These are phyloP conservation scores for Neurospora sp. DNA, from an alignment of 495 filamentous ascomycete species.

Conservation along the genomic window DNA sequence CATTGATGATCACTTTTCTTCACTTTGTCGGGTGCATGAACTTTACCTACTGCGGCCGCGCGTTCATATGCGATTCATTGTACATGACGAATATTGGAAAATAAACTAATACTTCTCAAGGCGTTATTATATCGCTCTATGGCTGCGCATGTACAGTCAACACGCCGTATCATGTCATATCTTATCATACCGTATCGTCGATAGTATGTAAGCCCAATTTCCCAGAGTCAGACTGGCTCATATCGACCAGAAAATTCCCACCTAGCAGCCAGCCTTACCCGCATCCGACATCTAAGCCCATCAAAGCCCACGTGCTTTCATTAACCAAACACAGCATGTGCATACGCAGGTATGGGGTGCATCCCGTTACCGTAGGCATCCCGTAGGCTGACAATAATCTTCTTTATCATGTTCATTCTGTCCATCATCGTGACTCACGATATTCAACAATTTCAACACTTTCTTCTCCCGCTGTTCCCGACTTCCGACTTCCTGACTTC, in stretches of 20 bases:
- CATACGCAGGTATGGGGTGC: not conserved
- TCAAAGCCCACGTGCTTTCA: not conserved
- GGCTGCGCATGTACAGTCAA: not conserved
- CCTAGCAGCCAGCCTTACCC: not conserved
- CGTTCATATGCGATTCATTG: not conserved
- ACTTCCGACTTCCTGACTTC: not conserved
- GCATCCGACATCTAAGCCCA: not conserved
- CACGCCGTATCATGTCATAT: not conserved
- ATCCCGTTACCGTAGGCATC: not conserved
- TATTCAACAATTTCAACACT: not conserved
- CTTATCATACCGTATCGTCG: not conserved
- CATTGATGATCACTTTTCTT: not conserved
- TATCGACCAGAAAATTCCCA: not conserved
- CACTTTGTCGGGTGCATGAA: not conserved
- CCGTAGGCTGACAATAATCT: not conserved
- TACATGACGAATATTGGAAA: not conserved
- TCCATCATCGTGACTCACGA: not conserved
- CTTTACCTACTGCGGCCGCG: not conserved
- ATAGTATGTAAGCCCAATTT: not conserved
- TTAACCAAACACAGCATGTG: not conserved
- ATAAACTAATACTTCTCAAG: too few relatives aligned
- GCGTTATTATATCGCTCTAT: not conserved
- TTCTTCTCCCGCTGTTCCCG: not conserved
- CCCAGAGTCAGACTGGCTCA: not conserved
- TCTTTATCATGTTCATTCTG: not conserved